These are phyloP conservation scores for Phyllostachys edulis DNA, from an alignment of 176 grass and related monocot genomes.

Conservation along the genomic window DNA sequence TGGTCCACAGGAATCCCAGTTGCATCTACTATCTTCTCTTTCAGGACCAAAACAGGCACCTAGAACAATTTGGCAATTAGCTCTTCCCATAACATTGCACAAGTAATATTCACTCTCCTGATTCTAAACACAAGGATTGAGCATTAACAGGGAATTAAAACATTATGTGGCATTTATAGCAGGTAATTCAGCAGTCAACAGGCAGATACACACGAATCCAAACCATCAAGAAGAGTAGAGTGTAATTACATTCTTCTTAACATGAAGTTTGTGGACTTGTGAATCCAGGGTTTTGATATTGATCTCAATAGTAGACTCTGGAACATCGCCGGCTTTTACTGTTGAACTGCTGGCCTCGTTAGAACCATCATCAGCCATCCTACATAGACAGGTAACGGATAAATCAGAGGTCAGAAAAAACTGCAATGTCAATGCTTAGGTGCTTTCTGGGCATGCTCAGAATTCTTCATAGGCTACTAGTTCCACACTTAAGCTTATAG, in stretches of 20 bases:
- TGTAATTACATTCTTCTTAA: slow-evolving; percentile 60
- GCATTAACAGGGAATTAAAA: not conserved
- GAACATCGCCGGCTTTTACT: slow-evolving; percentile 29
- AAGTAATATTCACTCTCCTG: not conserved
- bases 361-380: slow-evolving; percentile 69
- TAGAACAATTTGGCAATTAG: slow-evolving; percentile 33
- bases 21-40: slow-evolving; percentile 63
- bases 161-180: not conserved
- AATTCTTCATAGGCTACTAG: not conserved
- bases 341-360: slow-evolving; percentile 36
- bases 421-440: not conserved
- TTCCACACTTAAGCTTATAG: not conserved
- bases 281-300: slow-evolving; percentile 93
- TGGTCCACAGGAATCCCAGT: slow-evolving; percentile 70
- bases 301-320: slow-evolving; percentile 62
- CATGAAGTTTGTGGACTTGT: slow-evolving; percentile 61
- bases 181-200: not conserved
- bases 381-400: not conserved
- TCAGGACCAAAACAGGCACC: slow-evolving; percentile 59
- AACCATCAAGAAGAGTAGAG: not conserved
- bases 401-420: not conserved
- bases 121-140: not conserved
- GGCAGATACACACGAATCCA: not conserved
- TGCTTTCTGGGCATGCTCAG: not conserved
- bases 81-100: not conserved